A percentile compares a stretch with the other conserved stretches of the same genome.
Evolutionary conservation across 1,284 basidiomycete genomes (phyloP).

Genomic region (Rhodotorula sp.): DNA sequence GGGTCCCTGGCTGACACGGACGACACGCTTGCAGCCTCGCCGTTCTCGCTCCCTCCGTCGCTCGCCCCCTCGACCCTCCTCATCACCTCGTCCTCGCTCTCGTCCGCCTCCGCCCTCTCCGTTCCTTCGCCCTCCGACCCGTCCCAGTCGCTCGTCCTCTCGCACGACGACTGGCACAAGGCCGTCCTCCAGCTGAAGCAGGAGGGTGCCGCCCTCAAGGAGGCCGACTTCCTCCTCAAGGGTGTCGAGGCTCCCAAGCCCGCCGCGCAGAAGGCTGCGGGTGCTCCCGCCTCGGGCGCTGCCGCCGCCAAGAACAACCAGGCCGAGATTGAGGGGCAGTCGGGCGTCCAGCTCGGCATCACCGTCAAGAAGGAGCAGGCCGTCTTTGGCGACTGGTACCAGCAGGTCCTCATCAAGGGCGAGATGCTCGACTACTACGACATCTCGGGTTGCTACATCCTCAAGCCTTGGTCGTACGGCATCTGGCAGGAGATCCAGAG

Average conservation of each 20-base stretch:
- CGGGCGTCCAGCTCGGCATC: slow-evolving; percentile 85
- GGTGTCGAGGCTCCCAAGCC: slow-evolving; percentile 44
- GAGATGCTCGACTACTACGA: slow-evolving; percentile 99
- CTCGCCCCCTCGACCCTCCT: slow-evolving; percentile 55
- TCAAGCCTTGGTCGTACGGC: slow-evolving; percentile 94
- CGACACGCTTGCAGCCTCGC: slow-evolving; percentile 37
- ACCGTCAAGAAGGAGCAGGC: slow-evolving; percentile 87
- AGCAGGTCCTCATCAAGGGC: slow-evolving; percentile 94
- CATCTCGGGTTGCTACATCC: slow-evolving; percentile 97
- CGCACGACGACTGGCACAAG: slow-evolving; percentile 69
- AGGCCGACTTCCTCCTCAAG: slow-evolving; percentile 71
- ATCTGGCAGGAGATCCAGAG: slow-evolving; percentile 97
- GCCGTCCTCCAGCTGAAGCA: slow-evolving; percentile 73
- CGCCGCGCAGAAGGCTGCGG: slow-evolving; percentile 30
- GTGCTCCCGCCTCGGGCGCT: slow-evolving; percentile 53
- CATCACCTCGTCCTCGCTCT: slow-evolving; percentile 75
- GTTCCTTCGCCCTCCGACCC: slow-evolving; percentile 77
- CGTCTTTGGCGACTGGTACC: slow-evolving; percentile 92
- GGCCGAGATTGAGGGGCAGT: slow-evolving; percentile 78
- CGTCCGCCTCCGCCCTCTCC: slow-evolving; percentile 59
- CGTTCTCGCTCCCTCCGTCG: slow-evolving; percentile 41
- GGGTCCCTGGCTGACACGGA: neutral
- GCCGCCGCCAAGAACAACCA: slow-evolving; percentile 55
- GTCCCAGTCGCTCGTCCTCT: slow-evolving; percentile 70
- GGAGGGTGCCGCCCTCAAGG: slow-evolving; percentile 63